phyloP scores from a whole-genome alignment of 345 rosid species.

The Sonneratia caseolaris region DNA sequence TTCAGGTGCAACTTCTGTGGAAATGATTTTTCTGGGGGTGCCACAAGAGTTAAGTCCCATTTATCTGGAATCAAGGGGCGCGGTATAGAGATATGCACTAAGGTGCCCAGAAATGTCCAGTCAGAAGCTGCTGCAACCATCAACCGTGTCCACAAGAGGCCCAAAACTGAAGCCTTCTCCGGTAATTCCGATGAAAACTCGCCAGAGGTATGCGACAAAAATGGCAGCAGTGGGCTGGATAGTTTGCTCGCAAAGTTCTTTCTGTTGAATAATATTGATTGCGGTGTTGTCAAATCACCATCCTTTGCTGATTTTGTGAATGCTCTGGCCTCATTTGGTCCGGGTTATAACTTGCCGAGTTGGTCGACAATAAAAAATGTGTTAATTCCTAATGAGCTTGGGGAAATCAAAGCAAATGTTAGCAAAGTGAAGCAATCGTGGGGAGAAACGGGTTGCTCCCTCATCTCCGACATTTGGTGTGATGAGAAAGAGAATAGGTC shows the following conservation, averaged over 20 bases:
- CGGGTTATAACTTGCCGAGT: neutral
- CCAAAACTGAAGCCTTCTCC: neutral
- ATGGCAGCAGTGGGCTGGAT: neutral
- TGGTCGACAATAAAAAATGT: neutral
- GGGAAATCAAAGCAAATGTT: neutral
- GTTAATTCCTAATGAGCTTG: neutral
- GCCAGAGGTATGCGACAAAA: neutral
- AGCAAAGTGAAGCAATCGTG: constrained; percentile 1
- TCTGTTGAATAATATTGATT: neutral
- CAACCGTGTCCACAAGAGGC: neutral
- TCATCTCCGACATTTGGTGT: neutral
- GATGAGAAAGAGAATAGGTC: neutral
- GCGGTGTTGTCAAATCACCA: neutral
- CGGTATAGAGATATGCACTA: neutral
- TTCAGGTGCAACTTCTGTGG: constrained; percentile 8
- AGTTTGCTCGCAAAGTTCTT: too few relatives aligned
- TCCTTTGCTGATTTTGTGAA: neutral
- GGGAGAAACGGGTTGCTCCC: constrained; percentile 1
- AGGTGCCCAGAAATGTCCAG: neutral
- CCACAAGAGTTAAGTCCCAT: constrained; percentile 4
- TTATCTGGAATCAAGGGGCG: neutral
- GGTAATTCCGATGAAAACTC: neutral
- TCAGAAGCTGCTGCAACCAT: neutral
- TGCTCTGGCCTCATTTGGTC: neutral
- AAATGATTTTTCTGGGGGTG: neutral